Conservation (phyloP, 208 protist genomes). For the Acanthamoeba royreba region DNA sequence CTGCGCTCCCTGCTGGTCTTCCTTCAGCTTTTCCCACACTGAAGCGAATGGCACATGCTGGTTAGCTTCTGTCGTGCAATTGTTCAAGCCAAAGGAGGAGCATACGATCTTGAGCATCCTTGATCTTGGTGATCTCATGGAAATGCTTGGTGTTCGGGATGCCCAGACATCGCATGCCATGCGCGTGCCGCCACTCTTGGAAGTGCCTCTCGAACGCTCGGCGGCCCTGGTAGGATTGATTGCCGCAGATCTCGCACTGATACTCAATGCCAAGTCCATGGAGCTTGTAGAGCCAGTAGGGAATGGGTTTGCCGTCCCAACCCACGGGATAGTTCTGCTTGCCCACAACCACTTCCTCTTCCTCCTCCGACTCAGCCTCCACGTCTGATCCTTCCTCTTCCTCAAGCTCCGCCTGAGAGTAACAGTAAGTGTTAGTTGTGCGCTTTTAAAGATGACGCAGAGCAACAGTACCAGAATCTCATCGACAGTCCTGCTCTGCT, state of each 20-base stretch:
- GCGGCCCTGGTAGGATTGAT: conserved; percentile 84
- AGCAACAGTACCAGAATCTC: conserved; percentile 5
- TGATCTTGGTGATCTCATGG: conserved; percentile 86
- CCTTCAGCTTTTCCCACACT: conserved; percentile 72
- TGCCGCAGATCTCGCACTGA: conserved; percentile 91
- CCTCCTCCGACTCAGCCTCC: conserved; percentile 60
- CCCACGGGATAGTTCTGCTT: conserved; percentile 84
- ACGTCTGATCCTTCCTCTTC: conserved; percentile 66
- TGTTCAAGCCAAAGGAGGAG: not conserved
- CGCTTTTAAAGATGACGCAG: not conserved
- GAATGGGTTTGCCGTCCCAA: conserved; percentile 91
- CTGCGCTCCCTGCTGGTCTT: not conserved
- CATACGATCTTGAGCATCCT: conserved; percentile 81
- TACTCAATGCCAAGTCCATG: conserved; percentile 88
- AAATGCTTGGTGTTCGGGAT: conserved; percentile 90
- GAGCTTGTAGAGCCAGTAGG: conserved; percentile 92
- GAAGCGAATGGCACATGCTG: not conserved
- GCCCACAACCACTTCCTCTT: conserved; percentile 68
- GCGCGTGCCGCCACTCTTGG: conserved; percentile 83
- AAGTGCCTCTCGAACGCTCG: conserved; percentile 89
- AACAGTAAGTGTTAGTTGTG: not conserved
- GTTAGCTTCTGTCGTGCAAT: not conserved
- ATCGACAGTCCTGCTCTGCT: conserved; percentile 12
- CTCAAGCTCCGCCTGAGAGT: conserved; percentile 67
- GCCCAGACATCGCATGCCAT: conserved; percentile 85